These are phyloP conservation scores for Trichoderma virens DNA, from an alignment of 495 filamentous ascomycete genomes.

Conservation along the genomic window DNA sequence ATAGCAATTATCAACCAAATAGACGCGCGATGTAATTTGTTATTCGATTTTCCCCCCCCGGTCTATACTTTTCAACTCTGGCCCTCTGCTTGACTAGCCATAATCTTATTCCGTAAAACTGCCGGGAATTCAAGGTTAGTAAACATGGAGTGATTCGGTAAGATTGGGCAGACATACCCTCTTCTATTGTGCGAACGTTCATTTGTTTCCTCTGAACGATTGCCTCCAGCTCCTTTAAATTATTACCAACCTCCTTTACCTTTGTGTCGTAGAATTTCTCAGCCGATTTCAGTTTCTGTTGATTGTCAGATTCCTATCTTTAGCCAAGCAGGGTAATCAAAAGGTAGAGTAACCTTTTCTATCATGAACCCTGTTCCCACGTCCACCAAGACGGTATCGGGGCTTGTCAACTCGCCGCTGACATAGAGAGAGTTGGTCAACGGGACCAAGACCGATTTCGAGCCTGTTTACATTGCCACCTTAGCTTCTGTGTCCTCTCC, in stretches of 20 bases:
- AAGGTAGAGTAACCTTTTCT: constrained; percentile 59
- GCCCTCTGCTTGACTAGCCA: constrained; percentile 9
- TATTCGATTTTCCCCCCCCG: not conserved
- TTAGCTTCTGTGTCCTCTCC: not conserved
- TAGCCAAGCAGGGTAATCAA: not conserved
- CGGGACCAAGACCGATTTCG: constrained; percentile 73
- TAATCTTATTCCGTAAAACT: constrained; percentile 49
- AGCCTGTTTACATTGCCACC: constrained; percentile 20
- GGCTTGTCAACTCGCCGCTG: constrained; percentile 67
- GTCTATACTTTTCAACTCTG: constrained; percentile 12
- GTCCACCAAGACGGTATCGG: constrained; percentile 82
- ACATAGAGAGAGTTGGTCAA: constrained; percentile 92
- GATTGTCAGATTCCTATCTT: constrained; percentile 11
- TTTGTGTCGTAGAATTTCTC: constrained; percentile 79
- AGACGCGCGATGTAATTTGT: not conserved
- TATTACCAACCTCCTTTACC: constrained; percentile 17
- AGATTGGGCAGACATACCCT: constrained; percentile 45
- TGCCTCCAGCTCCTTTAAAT: constrained; percentile 69
- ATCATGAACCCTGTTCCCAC: constrained; percentile 95
- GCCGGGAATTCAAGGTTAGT: not conserved
- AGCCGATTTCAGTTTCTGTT: constrained; percentile 61
- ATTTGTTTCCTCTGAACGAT: constrained; percentile 78
- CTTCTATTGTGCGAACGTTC: constrained; percentile 80
- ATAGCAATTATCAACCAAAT: not conserved
- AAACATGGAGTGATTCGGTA: not conserved